Evolutionary conservation across 1,284 basidiomycete genomes (phyloP), one percentile per base, ranked within the genome.

Genomic region (Vanrija sp.): DNA sequence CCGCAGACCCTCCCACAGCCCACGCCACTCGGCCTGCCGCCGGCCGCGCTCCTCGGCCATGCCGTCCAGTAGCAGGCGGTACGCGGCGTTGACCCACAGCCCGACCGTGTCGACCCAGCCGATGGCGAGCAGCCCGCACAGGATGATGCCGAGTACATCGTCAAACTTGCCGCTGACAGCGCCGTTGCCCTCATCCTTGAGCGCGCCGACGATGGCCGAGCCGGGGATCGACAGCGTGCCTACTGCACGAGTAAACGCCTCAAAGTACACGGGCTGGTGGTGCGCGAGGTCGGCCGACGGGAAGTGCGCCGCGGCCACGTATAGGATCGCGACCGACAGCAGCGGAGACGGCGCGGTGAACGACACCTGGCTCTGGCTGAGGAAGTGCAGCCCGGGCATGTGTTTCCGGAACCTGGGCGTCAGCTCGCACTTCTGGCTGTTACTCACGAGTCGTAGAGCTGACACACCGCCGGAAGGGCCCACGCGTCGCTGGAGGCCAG

Each of bases 311-410:
- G 62, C 48, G 3, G 59, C 55, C 16, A 63, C 59, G 16, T 61
- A 57, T 7, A 63, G 56, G 42, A 63, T 61, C 6, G 62, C 54
- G 4, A 58, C 62, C 8, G 62, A 59, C 7, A 63, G 57, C 3
- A 63, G 54, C 6, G 59, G 62, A 4, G 62, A 56, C 5, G 62
- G 62, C 23, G 61, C 46, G 6, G 42, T 43, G 43, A 63, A 63
- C n/a, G 62, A 63, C 26, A 63, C 62, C 29, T 60, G 56, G n/a
- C 59, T 57, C 34, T 34, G 10, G 3, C 54, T 54, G 39, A 63
- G 55, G 48, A 63, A 63, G 49, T 63, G 62, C 25, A 63, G 42
- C 1, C 62, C 62, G 3, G 62, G 62, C 62, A 63, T 63, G 45
- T 63, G 53, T 6, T 54, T 51, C 14, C 62, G 62, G 58, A 63